Conservation (phyloP, 139 green algal genomes). For the Helicosporidium sp. region DNA sequence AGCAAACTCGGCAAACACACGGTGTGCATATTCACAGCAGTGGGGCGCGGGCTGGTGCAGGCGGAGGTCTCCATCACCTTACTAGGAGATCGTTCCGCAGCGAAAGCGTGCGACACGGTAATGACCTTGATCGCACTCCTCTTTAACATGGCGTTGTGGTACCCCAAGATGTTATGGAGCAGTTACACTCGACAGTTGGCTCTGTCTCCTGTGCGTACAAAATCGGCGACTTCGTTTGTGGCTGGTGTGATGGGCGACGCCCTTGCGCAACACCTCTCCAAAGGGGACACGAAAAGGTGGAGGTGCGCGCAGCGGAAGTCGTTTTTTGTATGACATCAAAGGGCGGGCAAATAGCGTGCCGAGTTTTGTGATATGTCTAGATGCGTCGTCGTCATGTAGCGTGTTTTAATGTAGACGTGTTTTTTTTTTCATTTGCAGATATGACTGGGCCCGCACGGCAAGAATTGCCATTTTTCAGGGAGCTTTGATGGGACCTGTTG, state of each 20-base stretch:
- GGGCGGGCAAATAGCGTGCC: too few species aligned
- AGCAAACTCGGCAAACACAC: too few species aligned
- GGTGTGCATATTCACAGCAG: too few species aligned
- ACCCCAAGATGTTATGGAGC: too few species aligned
- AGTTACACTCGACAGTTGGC: constrained; percentile 2
- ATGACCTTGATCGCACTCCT: too few species aligned
- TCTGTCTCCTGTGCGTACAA: constrained; percentile 7
- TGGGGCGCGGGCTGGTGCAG: too few species aligned
- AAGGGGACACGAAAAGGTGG: constrained; percentile 1
- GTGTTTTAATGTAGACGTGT: neutral
- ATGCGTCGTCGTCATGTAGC: neutral
- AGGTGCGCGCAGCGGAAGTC: constrained; percentile 1
- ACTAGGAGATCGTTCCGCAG: too few species aligned
- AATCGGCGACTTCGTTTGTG: constrained; percentile 7
- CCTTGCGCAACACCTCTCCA: constrained; percentile 9
- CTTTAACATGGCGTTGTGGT: too few species aligned
- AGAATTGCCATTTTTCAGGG: constrained; percentile 13
- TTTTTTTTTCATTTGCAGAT: neutral
- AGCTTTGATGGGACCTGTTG: constrained; percentile 4
- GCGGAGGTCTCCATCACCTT: too few species aligned
- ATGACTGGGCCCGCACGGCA: constrained; percentile 12
- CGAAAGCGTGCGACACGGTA: too few species aligned
- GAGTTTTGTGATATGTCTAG: neutral
- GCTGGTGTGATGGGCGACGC: constrained; percentile 10
- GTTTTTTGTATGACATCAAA: neutral